These are phyloP conservation scores for Coemansia sp. DNA, from an alignment of 192 early-diverging fungal genomes.

Conservation along the genomic window DNA sequence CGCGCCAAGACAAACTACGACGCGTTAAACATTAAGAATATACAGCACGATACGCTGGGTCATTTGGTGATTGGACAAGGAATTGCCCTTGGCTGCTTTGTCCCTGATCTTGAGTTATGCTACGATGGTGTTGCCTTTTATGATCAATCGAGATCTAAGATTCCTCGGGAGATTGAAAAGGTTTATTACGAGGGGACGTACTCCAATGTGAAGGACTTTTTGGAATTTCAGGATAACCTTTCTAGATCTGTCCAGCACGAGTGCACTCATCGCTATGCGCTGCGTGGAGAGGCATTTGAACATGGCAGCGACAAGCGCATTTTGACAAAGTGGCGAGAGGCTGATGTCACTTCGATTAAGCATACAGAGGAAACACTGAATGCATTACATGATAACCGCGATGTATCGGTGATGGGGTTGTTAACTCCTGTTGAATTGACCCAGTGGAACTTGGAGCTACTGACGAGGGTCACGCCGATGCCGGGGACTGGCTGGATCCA, in stretches of 20 bases:
- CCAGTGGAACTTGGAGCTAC: slow-evolving; percentile 37
- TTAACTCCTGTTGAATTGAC: slow-evolving; percentile 25
- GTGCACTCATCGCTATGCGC: slow-evolving; percentile 62
- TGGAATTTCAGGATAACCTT: slow-evolving; percentile 74
- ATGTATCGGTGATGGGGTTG: slow-evolving; percentile 61
- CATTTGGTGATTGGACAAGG: slow-evolving; percentile 48
- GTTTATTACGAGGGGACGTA: slow-evolving; percentile 83
- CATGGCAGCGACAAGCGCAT: slow-evolving; percentile 53
- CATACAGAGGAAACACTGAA: slow-evolving; percentile 55
- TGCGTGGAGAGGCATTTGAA: slow-evolving; percentile 63
- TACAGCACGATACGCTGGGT: slow-evolving; percentile 88
- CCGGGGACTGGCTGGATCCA: slow-evolving; percentile 23
- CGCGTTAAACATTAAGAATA: slow-evolving; percentile 84
- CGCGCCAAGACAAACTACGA: slow-evolving; percentile 63
- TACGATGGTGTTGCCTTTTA: slow-evolving; percentile 73
- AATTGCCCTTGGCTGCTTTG: slow-evolving; percentile 29
- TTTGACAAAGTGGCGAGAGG: slow-evolving; percentile 57
- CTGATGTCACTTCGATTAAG: slow-evolving; percentile 57
- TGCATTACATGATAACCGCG: slow-evolving; percentile 66
- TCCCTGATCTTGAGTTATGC: slow-evolving; percentile 55
- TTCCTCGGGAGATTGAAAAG: slow-evolving; percentile 83
- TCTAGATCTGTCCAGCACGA: slow-evolving; percentile 72
- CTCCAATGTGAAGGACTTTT: slow-evolving; percentile 89
- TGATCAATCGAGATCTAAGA: slow-evolving; percentile 71
- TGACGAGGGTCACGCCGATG: slow-evolving; percentile 42